Conservation (phyloP, 2,329 filamentous ascomycete genomes). For the Exophiala oligosperma region DNA sequence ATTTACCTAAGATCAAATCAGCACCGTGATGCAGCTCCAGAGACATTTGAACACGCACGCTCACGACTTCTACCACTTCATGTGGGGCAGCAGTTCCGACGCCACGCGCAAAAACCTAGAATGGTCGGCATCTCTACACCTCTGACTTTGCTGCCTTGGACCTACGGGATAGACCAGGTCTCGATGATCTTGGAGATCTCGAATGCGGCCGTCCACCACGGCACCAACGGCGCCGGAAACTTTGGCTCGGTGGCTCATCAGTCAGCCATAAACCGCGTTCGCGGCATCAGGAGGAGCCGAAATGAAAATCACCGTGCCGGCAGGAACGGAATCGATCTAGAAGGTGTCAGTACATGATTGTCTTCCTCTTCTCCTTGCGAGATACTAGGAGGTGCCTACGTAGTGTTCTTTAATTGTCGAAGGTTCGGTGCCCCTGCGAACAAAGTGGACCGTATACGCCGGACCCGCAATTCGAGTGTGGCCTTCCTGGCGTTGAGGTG, state of each 20-base stretch:
- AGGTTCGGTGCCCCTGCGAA: no score
- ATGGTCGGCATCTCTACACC: neutral
- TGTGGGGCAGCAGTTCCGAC: slow-evolving; percentile 1
- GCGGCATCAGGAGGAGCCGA: slow-evolving; percentile 36
- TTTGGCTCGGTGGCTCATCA: slow-evolving; percentile 54
- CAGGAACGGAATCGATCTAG: slow-evolving; percentile 46
- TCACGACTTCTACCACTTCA: neutral
- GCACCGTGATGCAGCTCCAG: no score
- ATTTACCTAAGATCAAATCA: no score
- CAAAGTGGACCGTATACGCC: no score
- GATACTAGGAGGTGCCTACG: no score
- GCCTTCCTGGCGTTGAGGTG: no score
- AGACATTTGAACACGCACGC: no score
- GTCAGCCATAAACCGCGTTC: slow-evolving; percentile 51
- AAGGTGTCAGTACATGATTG: no score
- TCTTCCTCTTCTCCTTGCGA: no score
- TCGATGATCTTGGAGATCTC: slow-evolving; percentile 38
- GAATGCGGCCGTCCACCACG: slow-evolving; percentile 41
- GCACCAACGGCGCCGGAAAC: slow-evolving; percentile 39
- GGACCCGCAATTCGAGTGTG: no score
- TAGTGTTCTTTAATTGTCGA: no score
- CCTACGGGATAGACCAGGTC: slow-evolving; percentile 28
- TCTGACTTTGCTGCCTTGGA: neutral
- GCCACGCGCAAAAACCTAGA: slow-evolving; percentile 2
- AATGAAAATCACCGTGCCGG: slow-evolving; percentile 39